Conservation (phyloP, 192 early-diverging fungal species). For the Coemansia sp. region DNA sequence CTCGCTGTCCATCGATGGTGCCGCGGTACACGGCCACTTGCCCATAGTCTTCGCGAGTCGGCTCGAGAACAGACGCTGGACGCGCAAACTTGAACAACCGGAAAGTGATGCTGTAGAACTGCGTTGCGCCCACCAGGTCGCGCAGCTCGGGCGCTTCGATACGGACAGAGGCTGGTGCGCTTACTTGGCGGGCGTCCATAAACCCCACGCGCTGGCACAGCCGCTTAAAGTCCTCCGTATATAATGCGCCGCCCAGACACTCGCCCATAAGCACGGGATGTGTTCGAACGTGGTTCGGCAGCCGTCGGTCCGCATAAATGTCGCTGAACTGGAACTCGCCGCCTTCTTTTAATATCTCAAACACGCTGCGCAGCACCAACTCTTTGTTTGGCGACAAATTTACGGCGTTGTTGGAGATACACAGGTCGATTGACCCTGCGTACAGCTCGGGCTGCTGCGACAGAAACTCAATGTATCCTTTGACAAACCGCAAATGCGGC, state of each 20-base stretch:
- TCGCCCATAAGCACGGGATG: conserved; percentile 50
- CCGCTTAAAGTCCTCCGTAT: conserved; percentile 40
- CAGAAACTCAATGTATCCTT: conserved; percentile 51
- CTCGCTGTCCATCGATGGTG: conserved; percentile 40
- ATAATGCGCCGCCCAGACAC: conserved; percentile 45
- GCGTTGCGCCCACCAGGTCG: conserved; percentile 41
- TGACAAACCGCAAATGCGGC: conserved; percentile 42
- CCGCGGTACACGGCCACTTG: conserved; percentile 47
- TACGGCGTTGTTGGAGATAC: conserved; percentile 50
- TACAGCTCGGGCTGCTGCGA: conserved; percentile 22
- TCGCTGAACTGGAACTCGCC: conserved; percentile 52
- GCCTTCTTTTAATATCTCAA: conserved; percentile 29
- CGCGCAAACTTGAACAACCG: conserved; percentile 53
- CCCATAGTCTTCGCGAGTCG: conserved; percentile 47
- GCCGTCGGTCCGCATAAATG: conserved; percentile 44
- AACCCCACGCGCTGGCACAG: conserved; percentile 35
- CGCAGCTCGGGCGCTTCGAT: conserved; percentile 46
- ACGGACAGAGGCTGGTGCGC: conserved; percentile 25
- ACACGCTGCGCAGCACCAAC: conserved; percentile 43
- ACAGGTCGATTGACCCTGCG: conserved; percentile 41
- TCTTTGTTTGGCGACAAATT: conserved; percentile 55
- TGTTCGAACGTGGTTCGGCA: conserved; percentile 37
- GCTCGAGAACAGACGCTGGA: conserved; percentile 36
- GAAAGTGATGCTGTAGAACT: conserved; percentile 51
- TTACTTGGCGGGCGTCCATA: conserved; percentile 26